Percentiles rank a stretch among this genome's conserved stretches.
phyloP scores from a whole-genome alignment of 148 eudicot species.

The Diospyros lotus region DNA sequence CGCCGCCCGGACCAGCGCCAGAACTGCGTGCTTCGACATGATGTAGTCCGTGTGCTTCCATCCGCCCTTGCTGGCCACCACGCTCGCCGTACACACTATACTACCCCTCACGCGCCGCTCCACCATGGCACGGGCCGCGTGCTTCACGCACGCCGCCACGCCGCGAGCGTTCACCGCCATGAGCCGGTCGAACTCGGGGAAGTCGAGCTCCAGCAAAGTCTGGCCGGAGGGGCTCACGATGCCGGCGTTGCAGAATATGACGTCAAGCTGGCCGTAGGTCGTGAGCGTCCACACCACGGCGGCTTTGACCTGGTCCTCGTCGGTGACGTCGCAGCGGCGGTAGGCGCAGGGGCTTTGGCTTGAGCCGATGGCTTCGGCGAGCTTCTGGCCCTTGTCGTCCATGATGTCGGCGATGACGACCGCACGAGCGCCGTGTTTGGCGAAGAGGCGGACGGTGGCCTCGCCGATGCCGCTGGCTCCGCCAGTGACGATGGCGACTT shows the following conservation, averaged over 20 bases:
- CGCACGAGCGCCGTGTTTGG: conserved; percentile 6
- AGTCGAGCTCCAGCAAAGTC: conserved; percentile 8
- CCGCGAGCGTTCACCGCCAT: conserved; percentile 9
- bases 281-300: background rate
- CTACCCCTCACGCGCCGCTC: conserved; percentile 2
- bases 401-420: conserved; percentile 10
- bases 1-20: conserved; percentile 26
- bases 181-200: conserved; percentile 12
- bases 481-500: conserved; percentile 20
- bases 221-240: background rate
- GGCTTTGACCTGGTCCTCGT: conserved; percentile 11
- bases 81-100: conserved; percentile 12
- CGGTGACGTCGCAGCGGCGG: conserved; percentile 11
- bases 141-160: conserved; percentile 8
- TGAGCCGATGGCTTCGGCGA: background rate
- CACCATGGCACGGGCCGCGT: conserved; percentile 13
- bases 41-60: conserved; percentile 8
- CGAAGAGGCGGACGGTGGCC: conserved; percentile 10
- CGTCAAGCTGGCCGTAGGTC: conserved; percentile 6
- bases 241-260: conserved; percentile 19
- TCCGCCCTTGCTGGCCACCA: background rate
- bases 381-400: conserved; percentile 1
- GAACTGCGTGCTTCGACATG: conserved; percentile 31
- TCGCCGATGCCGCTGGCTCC: conserved; percentile 23
- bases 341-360: background rate